phyloP scores from a whole-genome alignment of 2,329 filamentous ascomycete species.

The Ascochyta pisi region DNA sequence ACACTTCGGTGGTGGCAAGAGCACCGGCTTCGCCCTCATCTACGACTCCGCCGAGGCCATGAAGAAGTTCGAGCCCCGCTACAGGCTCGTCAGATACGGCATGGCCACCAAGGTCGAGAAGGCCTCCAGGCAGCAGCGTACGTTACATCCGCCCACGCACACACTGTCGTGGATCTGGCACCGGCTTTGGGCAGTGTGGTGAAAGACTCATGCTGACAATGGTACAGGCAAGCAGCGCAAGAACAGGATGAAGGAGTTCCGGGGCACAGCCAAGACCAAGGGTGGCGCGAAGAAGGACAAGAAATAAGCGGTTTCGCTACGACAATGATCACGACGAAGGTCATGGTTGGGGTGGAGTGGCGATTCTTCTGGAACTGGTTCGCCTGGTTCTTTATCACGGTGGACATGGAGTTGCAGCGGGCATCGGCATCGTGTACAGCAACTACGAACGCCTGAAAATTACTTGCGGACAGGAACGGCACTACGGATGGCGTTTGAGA shows the following conservation, averaged over 20 bases:
- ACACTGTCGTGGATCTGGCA: constrained; percentile 13
- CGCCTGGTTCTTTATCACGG: constrained; percentile 42
- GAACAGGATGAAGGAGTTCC: constrained; percentile 99
- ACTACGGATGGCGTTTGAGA: constrained; percentile 51
- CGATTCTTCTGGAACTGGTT: constrained; percentile 43
- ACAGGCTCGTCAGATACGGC: constrained; percentile 94
- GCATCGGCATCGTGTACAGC: constrained; percentile 48
- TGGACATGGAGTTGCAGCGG: constrained; percentile 45
- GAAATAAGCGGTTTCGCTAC: constrained; percentile 52
- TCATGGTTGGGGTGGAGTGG: constrained; percentile 41
- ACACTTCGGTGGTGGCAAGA: constrained; percentile 99
- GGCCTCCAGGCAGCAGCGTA: constrained; percentile 98
- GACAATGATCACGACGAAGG: constrained; percentile 39
- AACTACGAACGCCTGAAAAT: constrained; percentile 49
- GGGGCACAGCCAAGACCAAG: constrained; percentile 98
- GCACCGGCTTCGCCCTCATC: constrained; percentile 96
- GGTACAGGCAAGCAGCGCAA: constrained; percentile 97
- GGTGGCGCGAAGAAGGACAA: constrained; percentile 92
- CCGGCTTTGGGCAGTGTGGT: constrained; percentile 12
- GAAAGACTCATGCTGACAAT: constrained; percentile 39
- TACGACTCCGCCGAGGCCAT: constrained; percentile 98
- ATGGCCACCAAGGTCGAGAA: constrained; percentile 95
- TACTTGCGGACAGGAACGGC: constrained; percentile 46
- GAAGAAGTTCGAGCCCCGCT: constrained; percentile 99
- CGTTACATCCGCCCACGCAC: constrained; percentile 55